These are phyloP conservation scores for Crepidotus variabilis DNA, from an alignment of 768 basidiomycete species.

Conservation along the genomic window DNA sequence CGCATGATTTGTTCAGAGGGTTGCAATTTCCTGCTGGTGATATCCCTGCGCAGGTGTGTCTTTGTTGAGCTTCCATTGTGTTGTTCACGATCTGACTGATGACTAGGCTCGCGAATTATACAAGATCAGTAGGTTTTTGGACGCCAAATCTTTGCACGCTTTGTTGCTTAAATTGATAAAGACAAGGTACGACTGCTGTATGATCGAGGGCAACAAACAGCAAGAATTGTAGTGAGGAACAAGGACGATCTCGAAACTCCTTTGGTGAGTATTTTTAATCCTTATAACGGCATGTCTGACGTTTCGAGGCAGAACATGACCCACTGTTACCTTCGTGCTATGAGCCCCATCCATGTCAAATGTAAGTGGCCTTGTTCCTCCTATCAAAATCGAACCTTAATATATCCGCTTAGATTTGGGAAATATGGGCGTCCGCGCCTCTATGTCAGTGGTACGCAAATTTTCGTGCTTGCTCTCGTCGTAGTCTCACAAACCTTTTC, in stretches of 20 bases:
- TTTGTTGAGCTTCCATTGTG: not conserved
- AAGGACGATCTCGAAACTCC: constrained; percentile 65
- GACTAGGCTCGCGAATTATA: constrained; percentile 65
- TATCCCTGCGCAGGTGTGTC: constrained; percentile 63
- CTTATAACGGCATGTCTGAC: no score
- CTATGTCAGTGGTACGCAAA: constrained; percentile 74
- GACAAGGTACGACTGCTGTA: constrained; percentile 79
- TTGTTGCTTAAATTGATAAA: constrained; percentile 15
- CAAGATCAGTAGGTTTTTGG: constrained; percentile 47
- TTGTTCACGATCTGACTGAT: not conserved
- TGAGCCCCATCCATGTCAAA: constrained; percentile 84
- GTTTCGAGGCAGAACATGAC: constrained; percentile 93
- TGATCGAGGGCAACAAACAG: constrained; percentile 67
- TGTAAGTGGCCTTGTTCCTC: constrained; percentile 41
- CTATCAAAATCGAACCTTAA: not conserved
- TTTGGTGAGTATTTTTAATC: constrained; percentile 36
- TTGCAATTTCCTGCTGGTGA: constrained; percentile 69
- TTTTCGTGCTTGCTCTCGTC: not conserved
- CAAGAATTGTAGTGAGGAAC: constrained; percentile 62
- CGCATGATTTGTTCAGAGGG: constrained; percentile 69
- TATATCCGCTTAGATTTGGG: constrained; percentile 46
- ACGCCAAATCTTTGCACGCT: not conserved
- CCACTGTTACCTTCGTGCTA: constrained; percentile 78
- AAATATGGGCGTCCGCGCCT: constrained; percentile 81
- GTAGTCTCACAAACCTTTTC: not conserved